Conservation (phyloP, 1,284 basidiomycete genomes). For the Macrocystidia cucumis region DNA sequence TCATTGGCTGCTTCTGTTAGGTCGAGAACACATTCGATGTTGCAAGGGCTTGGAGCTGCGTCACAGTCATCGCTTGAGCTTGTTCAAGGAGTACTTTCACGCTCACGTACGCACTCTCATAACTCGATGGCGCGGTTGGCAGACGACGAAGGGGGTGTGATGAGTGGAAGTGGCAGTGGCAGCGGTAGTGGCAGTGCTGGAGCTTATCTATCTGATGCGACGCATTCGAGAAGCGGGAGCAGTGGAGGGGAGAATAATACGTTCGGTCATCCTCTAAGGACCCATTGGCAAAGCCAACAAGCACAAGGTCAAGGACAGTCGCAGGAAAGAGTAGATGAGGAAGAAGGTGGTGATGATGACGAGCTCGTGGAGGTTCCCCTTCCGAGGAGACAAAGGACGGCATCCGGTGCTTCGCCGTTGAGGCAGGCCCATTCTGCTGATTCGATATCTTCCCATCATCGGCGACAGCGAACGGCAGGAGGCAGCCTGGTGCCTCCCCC, state of each 20-base stretch:
- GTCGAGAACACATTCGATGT: conserved; percentile 52
- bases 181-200: too few relatives aligned
- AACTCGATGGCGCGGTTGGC: conserved; percentile 56
- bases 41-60: conserved; percentile 54
- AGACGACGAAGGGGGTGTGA: conserved; percentile 36
- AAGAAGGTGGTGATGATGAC: conserved; percentile 14
- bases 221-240: conserved; percentile 44
- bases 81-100: conserved; percentile 34
- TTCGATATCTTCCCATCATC: conserved; percentile 12
- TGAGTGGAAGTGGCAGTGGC: too few relatives aligned
- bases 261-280: conserved; percentile 49
- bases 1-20: conserved; percentile 42
- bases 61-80: conserved; percentile 55
- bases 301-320: too few relatives aligned
- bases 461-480: conserved; percentile 16
- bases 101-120: conserved; percentile 45
- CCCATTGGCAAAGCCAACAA: conserved; percentile 24
- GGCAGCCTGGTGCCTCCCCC: conserved; percentile 11
- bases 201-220: conserved; percentile 21
- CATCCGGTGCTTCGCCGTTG: conserved; percentile 9
- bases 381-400: conserved; percentile 5
- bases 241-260: conserved; percentile 59
- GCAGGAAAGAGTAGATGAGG: too few relatives aligned
- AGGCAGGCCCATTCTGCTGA: conserved; percentile 4
- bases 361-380: conserved; percentile 11